phyloP scores from a whole-genome alignment of 495 filamentous ascomycete species.

The Penicillium soppii region DNA sequence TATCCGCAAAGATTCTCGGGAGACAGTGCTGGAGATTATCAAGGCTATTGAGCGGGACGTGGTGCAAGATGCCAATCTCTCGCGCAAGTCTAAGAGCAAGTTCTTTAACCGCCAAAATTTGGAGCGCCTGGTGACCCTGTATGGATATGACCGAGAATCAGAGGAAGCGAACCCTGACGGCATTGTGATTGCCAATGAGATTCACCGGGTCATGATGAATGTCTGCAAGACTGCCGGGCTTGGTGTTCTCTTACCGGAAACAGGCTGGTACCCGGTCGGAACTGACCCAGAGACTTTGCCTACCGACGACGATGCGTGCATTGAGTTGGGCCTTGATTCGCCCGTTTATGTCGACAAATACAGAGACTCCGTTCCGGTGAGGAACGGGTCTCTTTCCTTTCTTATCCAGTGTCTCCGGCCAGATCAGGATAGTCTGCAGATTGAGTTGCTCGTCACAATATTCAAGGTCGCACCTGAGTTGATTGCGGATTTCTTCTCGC shows the following conservation, averaged over 20 bases:
- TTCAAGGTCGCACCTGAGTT: conserved; percentile 82
- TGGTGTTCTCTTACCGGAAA: conserved; percentile 66
- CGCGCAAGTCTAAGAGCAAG: conserved; percentile 66
- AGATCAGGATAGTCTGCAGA: conserved; percentile 76
- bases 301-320: conserved; percentile 44
- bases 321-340: conserved; percentile 70
- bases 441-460: conserved; percentile 74
- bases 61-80: conserved; percentile 66
- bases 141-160: conserved; percentile 55
- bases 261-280: conserved; percentile 72
- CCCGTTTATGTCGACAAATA: conserved; percentile 65
- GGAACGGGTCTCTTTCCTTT: conserved; percentile 70
- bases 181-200: conserved; percentile 52
- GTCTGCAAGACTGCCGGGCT: conserved; percentile 69
- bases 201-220: conserved; percentile 69
- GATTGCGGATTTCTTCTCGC: conserved; percentile 78
- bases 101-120: conserved; percentile 71
- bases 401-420: conserved; percentile 81
- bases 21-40: conserved; percentile 66
- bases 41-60: conserved; percentile 62
- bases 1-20: conserved; percentile 69
- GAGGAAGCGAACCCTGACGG: conserved; percentile 35
- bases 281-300: conserved; percentile 52
- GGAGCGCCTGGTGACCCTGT: conserved; percentile 67
- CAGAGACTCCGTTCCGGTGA: conserved; percentile 62